Evolutionary conservation across 148 eudicot genomes (phyloP).

Genomic region (Selenicereus undatus): DNA sequence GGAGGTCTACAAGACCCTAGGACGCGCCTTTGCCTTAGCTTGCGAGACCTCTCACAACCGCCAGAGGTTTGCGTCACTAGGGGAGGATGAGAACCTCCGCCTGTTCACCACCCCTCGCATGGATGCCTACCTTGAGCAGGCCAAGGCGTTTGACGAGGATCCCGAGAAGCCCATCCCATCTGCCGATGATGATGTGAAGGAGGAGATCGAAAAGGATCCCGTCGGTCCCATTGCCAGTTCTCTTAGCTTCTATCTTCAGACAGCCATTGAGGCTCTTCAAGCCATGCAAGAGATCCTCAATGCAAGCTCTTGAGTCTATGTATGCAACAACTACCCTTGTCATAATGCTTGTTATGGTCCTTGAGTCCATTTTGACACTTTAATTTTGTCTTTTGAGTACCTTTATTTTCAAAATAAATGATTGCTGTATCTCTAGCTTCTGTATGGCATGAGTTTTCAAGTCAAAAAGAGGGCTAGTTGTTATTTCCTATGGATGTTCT

Average conservation of each 20-base stretch:
- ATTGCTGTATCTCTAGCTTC: too few relatives aligned
- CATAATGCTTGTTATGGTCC: background rate
- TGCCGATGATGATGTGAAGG: background rate
- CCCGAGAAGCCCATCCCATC: background rate
- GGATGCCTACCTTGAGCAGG: conserved; percentile 1
- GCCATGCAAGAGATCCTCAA: background rate
- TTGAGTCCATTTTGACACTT: background rate
- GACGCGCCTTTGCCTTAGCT: conserved; percentile 3
- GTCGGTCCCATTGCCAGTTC: background rate
- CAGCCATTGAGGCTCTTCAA: background rate
- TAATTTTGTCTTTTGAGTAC: background rate
- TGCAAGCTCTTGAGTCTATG: background rate
- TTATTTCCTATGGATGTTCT: background rate
- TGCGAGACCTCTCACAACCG: background rate
- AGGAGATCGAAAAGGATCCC: background rate
- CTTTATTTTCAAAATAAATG: too few relatives aligned
- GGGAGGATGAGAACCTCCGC: background rate
- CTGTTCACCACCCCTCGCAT: background rate
- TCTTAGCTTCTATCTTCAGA: background rate
- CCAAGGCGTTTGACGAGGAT: background rate
- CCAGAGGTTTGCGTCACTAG: conserved; percentile 4
- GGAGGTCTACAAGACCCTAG: background rate
- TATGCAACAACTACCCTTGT: background rate
- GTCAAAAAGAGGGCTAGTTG: background rate
- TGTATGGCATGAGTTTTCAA: background rate